Conservation (phyloP, 2,329 filamentous ascomycete genomes). For the Exophiala sp. region DNA sequence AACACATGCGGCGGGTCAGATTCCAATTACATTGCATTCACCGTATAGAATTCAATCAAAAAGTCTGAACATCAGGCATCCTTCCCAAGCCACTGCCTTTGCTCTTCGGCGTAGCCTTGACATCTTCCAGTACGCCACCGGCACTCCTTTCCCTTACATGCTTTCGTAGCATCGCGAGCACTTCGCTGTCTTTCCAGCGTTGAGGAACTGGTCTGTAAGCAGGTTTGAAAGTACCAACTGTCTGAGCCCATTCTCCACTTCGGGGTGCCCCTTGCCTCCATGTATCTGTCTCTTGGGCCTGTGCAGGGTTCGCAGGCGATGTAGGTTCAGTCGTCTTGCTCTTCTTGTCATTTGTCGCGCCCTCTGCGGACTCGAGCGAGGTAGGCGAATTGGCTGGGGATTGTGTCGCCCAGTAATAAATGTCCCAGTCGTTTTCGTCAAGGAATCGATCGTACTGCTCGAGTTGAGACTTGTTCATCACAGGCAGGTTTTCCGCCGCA, state of each 20-base stretch:
- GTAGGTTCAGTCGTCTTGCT: conserved; percentile 19
- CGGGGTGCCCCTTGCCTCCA: conserved; percentile 49
- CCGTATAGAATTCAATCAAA: conserved; percentile 35
- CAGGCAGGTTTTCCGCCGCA: conserved; percentile 67
- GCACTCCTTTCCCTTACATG: conserved; percentile 72
- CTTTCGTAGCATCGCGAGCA: conserved; percentile 66
- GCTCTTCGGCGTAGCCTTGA: conserved; percentile 22
- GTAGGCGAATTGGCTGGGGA: conserved; percentile 53
- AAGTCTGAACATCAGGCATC: conserved; percentile 45
- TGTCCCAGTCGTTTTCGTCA: conserved; percentile 99
- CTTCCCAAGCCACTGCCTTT: conserved; percentile 38
- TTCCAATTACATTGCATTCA: too few species aligned
- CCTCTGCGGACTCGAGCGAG: conserved; percentile 53
- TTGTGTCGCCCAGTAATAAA: conserved; percentile 99
- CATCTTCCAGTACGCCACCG: conserved; percentile 44
- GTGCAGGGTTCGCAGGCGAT: conserved; percentile 27
- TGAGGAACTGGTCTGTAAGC: conserved; percentile 84
- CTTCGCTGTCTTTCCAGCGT: conserved; percentile 78
- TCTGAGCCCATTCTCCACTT: conserved; percentile 91
- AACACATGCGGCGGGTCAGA: too few species aligned
- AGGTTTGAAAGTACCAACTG: conserved; percentile 86
- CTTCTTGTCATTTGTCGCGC: conserved; percentile 33
- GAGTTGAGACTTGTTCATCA: conserved; percentile 68
- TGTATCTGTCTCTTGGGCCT: conserved; percentile 41
- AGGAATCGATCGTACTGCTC: conserved; percentile 84